phyloP scores from a whole-genome alignment of 1,284 basidiomycete genomes.

The Microbotryomycetes sp. region DNA sequence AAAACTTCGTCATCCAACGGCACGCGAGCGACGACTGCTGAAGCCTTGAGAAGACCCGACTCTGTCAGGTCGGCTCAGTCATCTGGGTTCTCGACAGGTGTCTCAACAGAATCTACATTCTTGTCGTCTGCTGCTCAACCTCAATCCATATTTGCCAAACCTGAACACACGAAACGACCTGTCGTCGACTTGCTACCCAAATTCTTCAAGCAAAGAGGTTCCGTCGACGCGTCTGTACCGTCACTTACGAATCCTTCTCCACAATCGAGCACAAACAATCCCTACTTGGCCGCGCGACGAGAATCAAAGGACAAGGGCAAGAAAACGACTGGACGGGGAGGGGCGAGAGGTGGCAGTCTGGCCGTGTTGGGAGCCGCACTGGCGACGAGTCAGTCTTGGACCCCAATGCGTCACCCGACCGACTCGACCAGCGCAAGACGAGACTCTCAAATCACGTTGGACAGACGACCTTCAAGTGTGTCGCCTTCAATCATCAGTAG shows the following conservation, averaged over 20 bases:
- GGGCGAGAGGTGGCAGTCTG: constrained; percentile 1
- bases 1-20: background rate
- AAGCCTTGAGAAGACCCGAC: too few species aligned
- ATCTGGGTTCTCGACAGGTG: background rate
- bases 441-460: background rate
- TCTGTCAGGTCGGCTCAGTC: background rate
- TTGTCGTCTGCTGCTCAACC: constrained; percentile 10
- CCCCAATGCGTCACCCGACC: background rate
- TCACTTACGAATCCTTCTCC: background rate
- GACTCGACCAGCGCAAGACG: background rate
- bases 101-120: background rate
- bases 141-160: constrained; percentile 22
- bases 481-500: background rate
- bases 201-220: constrained; percentile 1
- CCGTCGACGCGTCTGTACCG: background rate
- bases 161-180: background rate
- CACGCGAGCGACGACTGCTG: too few species aligned
- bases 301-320: background rate
- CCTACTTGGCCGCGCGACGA: background rate
- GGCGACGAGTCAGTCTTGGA: constrained; percentile 11
- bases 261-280: background rate
- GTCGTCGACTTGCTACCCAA: constrained; percentile 8
- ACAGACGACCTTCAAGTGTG: background rate
- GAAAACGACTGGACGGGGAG: background rate
- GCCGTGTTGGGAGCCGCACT: constrained; percentile 22